Evolutionary conservation across 257 asterid species (phyloP).

Genomic region (Thymus mandschuricus): DNA sequence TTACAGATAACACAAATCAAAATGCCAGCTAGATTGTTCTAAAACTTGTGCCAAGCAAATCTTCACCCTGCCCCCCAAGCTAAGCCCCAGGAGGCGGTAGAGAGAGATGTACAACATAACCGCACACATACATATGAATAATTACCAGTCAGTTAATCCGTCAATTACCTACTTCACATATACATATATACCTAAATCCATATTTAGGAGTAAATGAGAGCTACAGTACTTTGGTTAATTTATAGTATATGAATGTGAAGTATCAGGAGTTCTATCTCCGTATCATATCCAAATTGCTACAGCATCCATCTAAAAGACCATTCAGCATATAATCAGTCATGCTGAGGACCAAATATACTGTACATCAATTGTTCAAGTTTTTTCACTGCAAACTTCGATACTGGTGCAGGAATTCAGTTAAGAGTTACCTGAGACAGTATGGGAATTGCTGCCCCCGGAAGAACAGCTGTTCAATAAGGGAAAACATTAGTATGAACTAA

Average conservation of each 20-base stretch:
- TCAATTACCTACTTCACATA: not conserved
- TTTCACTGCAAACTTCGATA: not conserved
- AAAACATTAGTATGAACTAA: slow-evolving; percentile 31
- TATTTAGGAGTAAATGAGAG: not conserved
- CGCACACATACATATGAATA: not conserved
- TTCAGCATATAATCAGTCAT: slow-evolving; percentile 11
- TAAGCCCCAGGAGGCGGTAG: not conserved
- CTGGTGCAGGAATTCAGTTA: slow-evolving; percentile 16
- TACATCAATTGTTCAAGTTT: not conserved
- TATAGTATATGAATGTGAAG: not conserved
- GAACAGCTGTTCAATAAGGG: slow-evolving; percentile 71
- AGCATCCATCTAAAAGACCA: slow-evolving; percentile 13
- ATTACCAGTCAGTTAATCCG: not conserved
- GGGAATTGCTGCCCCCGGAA: slow-evolving; percentile 95
- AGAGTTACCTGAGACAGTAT: slow-evolving; percentile 84
- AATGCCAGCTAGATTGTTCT: slow-evolving; percentile 13
- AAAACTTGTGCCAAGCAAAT: not conserved
- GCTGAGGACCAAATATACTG: not conserved
- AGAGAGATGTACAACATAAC: not conserved
- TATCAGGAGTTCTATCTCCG: not conserved
- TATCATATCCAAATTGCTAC: too few species aligned
- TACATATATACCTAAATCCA: not conserved
- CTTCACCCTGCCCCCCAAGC: not conserved
- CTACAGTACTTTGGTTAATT: not conserved
- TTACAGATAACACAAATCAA: slow-evolving; percentile 33